Base-by-base conservation (phyloP, 495 filamentous ascomycete species). In the Trichocladium antarcticum region DNA sequence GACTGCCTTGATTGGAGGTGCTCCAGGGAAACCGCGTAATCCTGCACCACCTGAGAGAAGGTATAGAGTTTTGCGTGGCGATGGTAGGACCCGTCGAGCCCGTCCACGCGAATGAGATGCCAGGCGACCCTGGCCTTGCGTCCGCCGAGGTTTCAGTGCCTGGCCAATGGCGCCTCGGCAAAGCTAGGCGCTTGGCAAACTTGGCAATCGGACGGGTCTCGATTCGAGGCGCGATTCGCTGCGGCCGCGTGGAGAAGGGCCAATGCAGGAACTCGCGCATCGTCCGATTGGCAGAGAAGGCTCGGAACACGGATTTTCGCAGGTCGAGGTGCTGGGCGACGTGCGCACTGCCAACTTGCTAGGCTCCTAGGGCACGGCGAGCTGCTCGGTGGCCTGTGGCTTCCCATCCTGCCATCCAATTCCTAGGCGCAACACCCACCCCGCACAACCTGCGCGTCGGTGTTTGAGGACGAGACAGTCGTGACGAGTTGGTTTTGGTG, bases 141-240 rank as follows among this genome's bases (percentile, higher is more conserved):
- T 19, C 28, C 37, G 28, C 37, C 27, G 20, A 2, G 11, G 47
- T 42, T 49, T 49, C 47, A 49, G 46, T 19, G 20, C n/a, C 10
- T 11, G 27, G 8, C 46, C 37, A 49, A 49, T 35, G 29, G 31
- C 19, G 17, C 17, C 24, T 42, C 14, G 22, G 40, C 24, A 16
- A n/a, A 29, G 16, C 16, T 14, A 17, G 42, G 16, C 28, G 16
- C 42, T 44, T 44, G 42, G 35, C 35, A 37, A 8, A 17, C 37
- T 16, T 22, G 37, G 31, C 31, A 24, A 34, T 32, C 31, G 12
- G 31, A 32, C 31, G 12, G 31, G 31, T 2, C 2, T 32, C 31
- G 31, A 32, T 32, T 32, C 31, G 5, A 32, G 2, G 31, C 31
- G 12, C 20, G 34, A 27, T 35, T 21, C 9, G 16, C 11, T 10